Evolutionary conservation across 2,329 filamentous ascomycete genomes (phyloP), one percentile per base, ranked within the genome.

Genomic region (Pseudogymnoascus sp.): DNA sequence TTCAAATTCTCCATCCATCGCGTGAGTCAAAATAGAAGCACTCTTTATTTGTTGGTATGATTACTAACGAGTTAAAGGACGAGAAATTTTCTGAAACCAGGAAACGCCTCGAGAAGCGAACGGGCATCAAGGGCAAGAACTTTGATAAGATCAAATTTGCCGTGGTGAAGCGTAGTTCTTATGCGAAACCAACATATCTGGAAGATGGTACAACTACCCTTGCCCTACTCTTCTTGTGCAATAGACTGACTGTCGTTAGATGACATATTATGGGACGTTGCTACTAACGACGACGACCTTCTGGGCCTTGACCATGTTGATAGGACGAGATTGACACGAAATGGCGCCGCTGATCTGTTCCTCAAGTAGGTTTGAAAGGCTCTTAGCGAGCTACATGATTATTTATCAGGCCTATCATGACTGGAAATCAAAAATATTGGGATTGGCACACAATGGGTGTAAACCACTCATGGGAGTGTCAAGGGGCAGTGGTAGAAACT

Each of bases 91-190:
- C 86, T 64, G 91, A 97, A 35, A 97, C 93, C 47, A 97, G 93
- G 79, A 91, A 96, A 77, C 86, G 95, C n/a, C 80, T 99, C 3
- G 93, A 95, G 69, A 93, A 93, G 75, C 84, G 93, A 64, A 96
- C 91, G 0, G 93, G 93, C 26, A 87, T 99, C 77, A 97, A 97
- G 77, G 96, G 95, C 75, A 99, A 99, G 81, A 91, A 91, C 68
- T 93, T 99, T 69, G 93, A 99, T 76, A 97, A 97, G 81, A 95
- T 99, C 76, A 97, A 96, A 76, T 97, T 99, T 79, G 90, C 92
- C 6, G 77, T 96, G 33, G 83, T 97, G 61, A 81, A 86, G 74
- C 81, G 89, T 73, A 69, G 77, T 69, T 82, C 85, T 61, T 96
- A 90, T 76, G 86, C 89, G 40, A 91, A 89, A 72, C 89, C 92